These are phyloP conservation scores for Collybia sp. DNA, from an alignment of 768 basidiomycete genomes.

Conservation along the genomic window DNA sequence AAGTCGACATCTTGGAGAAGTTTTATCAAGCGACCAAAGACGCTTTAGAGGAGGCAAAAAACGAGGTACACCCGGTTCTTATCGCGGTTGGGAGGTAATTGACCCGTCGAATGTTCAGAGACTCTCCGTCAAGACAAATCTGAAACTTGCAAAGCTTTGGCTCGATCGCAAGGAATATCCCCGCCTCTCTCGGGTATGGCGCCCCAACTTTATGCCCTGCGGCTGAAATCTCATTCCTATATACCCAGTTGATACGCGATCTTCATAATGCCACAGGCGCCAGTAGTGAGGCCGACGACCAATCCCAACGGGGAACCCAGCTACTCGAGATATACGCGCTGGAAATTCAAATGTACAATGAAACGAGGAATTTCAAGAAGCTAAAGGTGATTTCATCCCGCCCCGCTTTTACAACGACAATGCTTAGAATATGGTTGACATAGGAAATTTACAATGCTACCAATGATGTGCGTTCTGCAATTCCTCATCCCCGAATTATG, in stretches of 20 bases:
- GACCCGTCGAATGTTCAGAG: conserved; percentile 50
- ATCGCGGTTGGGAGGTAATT: conserved; percentile 1
- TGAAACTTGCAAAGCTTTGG: conserved; percentile 98
- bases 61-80: conserved; percentile 62
- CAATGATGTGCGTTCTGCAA: conserved; percentile 88
- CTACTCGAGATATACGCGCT: conserved; percentile 96
- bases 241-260: conserved; percentile 66
- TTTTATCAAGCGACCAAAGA: conserved; percentile 94
- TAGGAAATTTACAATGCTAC: conserved; percentile 98
- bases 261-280: conserved; percentile 63
- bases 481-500: conserved; percentile 98
- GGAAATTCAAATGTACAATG: conserved; percentile 99
- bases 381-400: conserved; percentile 57
- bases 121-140: conserved; percentile 89
- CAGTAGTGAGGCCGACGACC: conserved; percentile 64
- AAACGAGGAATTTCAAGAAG: conserved; percentile 93
- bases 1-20: conserved; percentile 84
- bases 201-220: neutral
- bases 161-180: conserved; percentile 89
- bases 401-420: neutral
- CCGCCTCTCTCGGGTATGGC: conserved; percentile 71
- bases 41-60: conserved; percentile 90
- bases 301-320: conserved; percentile 92
- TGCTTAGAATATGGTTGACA: neutral
- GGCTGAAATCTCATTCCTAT: conserved; percentile 1